Base-by-base conservation (phyloP, 2,329 filamentous ascomycete species). In the Microdochium bolleyi region DNA sequence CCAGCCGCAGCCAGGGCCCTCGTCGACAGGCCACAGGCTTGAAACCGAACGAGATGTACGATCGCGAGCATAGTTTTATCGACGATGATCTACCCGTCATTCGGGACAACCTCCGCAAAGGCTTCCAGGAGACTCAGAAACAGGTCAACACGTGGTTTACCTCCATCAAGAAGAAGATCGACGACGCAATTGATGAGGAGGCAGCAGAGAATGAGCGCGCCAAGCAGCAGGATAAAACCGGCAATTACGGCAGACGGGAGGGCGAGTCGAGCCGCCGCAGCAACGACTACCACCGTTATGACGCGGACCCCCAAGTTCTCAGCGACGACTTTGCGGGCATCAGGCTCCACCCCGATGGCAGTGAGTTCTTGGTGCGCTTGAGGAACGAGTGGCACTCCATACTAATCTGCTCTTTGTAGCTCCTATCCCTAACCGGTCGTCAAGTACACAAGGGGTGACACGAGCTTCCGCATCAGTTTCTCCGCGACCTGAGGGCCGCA, bases 51-150 rank as follows among this genome's bases (percentile, higher is more conserved):
- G 78, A 82, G 57, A 68, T 76, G 56, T 76, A 83, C 37, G 83
- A 89, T 50, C 82, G 81, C 49, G 90, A 96, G 62, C 87, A 87
- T 64, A 96, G 83, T 73, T 99, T 99, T 70, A 83, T 97, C 61
- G 94, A 99, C 62, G 94, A 99, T 62, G 94, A 99, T 60, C 80
- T 99, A 14, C 92, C 94, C 1, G 84, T 92, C 50, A 96, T 99
- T 65, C 86, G 85, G 59, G 90, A 96, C 66, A 96, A 95, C 64
- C 81, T 99, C 60, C 87, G 87, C 66, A 95, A 97, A 72, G 94
- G 94, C 3, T 99, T 99, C 71, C 64, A 91, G 52, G 92, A 99
- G 65, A 97, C 94, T 2, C 94, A 97, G 72, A 85, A 82, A 52
- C 95, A 89, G 65, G 88, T 99, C 62, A 97, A 95, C 72, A 82